phyloP scores from a whole-genome alignment of 2,329 filamentous ascomycete genomes.

The Saccharata proteae region DNA sequence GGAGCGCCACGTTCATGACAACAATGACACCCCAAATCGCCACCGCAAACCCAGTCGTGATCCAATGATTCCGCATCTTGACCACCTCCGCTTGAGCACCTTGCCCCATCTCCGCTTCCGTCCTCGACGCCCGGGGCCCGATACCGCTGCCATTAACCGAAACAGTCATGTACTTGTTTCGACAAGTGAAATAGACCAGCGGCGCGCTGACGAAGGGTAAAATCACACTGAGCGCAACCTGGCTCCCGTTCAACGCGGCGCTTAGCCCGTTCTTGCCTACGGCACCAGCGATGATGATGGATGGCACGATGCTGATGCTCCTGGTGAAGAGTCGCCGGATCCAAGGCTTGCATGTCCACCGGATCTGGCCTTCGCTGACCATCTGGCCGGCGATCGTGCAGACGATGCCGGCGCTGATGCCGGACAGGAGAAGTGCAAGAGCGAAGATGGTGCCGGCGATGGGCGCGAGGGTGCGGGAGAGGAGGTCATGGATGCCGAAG shows the following conservation, averaged over 20 bases:
- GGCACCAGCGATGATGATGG: constrained; percentile 71
- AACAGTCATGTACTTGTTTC: constrained; percentile 69
- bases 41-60: constrained; percentile 45
- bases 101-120: constrained; percentile 10
- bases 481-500: constrained; percentile 67
- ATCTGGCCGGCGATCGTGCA: constrained; percentile 87
- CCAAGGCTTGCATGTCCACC: constrained; percentile 67
- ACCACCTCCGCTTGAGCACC: constrained; percentile 15
- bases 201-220: constrained; percentile 75
- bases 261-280: constrained; percentile 61
- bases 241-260: constrained; percentile 59
- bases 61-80: constrained; percentile 63
- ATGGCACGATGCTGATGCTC: constrained; percentile 67
- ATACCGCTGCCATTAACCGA: constrained; percentile 14
- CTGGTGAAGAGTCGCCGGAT: constrained; percentile 65
- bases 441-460: constrained; percentile 77
- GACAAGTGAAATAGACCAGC: constrained; percentile 73
- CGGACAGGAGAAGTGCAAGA: constrained; percentile 66
- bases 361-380: constrained; percentile 71
- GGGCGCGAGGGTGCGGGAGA: constrained; percentile 56
- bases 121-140: constrained; percentile 4
- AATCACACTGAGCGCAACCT: constrained; percentile 68
- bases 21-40: constrained; percentile 63
- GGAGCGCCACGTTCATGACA: constrained; percentile 65
- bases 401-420: constrained; percentile 70